Conservation (phyloP, 2,329 filamentous ascomycete species). For the Emmonsiellopsis sp. region DNA sequence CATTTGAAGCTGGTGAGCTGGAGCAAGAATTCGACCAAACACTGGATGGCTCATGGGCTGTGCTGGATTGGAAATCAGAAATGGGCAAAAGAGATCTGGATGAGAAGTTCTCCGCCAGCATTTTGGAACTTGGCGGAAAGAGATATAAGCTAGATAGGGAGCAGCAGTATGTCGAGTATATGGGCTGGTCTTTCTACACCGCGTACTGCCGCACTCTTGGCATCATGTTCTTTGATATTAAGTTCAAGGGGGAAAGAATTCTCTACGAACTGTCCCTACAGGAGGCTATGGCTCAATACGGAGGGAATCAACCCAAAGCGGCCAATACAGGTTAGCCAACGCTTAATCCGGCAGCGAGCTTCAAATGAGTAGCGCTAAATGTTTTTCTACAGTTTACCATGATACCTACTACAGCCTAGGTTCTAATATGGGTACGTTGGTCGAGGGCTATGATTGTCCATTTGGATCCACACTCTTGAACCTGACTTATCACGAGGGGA, state of each 20-base stretch:
- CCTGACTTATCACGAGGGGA: slow-evolving; percentile 17
- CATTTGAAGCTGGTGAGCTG: slow-evolving; percentile 31
- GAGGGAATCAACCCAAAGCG: slow-evolving; percentile 16
- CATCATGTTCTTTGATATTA: slow-evolving; percentile 41
- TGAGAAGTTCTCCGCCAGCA: slow-evolving; percentile 17
- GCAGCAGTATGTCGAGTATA: slow-evolving; percentile 42
- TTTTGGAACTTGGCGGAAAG: slow-evolving; percentile 30
- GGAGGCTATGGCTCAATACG: slow-evolving; percentile 46
- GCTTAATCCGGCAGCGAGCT: background rate
- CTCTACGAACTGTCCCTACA: slow-evolving; percentile 46
- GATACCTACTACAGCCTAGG: slow-evolving; percentile 26
- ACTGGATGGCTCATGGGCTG: slow-evolving; percentile 14
- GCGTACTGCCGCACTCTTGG: slow-evolving; percentile 36
- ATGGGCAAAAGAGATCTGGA: slow-evolving; percentile 6
- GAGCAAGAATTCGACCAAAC: slow-evolving; percentile 25
- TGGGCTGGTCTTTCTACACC: slow-evolving; percentile 46
- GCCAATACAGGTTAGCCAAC: slow-evolving; percentile 13
- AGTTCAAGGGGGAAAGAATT: slow-evolving; percentile 41
- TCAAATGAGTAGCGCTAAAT: background rate
- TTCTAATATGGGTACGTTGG: slow-evolving; percentile 8
- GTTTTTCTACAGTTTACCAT: slow-evolving; percentile 15
- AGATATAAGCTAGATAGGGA: slow-evolving; percentile 34
- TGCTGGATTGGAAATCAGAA: slow-evolving; percentile 7
- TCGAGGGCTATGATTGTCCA: slow-evolving; percentile 21
- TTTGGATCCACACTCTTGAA: slow-evolving; percentile 18